phyloP scores from a whole-genome alignment of 768 basidiomycete species.

The Pleurotus ostreatus region DNA sequence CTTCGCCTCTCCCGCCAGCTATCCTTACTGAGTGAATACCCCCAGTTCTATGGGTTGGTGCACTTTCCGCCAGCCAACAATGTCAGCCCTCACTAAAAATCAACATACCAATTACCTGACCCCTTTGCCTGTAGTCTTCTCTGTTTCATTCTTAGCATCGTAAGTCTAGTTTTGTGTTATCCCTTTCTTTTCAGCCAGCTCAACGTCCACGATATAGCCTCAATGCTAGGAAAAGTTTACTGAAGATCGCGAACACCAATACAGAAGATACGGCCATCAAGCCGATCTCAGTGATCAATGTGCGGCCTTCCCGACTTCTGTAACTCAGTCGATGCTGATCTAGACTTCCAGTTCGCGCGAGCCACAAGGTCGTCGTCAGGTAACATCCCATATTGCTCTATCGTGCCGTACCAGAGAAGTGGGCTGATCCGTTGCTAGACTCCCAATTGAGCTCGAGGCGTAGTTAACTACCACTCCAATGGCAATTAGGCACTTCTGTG shows the following conservation, averaged over 20 bases:
- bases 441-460: too few species aligned
- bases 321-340: too few species aligned
- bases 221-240: neutral
- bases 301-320: neutral
- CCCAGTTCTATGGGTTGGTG: neutral
- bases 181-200: neutral
- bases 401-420: too few species aligned
- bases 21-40: neutral
- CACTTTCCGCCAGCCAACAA: neutral
- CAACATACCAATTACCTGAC: too few species aligned
- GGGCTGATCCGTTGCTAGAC: too few species aligned
- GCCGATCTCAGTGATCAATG: neutral
- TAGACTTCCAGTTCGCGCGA: too few species aligned
- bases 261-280: neutral
- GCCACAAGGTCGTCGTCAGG: too few species aligned
- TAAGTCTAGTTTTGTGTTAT: neutral
- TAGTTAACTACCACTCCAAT: too few species aligned
- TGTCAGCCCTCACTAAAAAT: neutral
- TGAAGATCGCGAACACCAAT: neutral
- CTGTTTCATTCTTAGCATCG: neutral
- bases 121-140: neutral
- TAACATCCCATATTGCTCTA: too few species aligned
- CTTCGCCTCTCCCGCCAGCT: neutral
- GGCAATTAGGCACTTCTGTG: too few species aligned
- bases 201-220: neutral